These are phyloP conservation scores for Annulohypoxylon truncatum DNA, from an alignment of 2,329 filamentous ascomycete genomes.

Conservation along the genomic window DNA sequence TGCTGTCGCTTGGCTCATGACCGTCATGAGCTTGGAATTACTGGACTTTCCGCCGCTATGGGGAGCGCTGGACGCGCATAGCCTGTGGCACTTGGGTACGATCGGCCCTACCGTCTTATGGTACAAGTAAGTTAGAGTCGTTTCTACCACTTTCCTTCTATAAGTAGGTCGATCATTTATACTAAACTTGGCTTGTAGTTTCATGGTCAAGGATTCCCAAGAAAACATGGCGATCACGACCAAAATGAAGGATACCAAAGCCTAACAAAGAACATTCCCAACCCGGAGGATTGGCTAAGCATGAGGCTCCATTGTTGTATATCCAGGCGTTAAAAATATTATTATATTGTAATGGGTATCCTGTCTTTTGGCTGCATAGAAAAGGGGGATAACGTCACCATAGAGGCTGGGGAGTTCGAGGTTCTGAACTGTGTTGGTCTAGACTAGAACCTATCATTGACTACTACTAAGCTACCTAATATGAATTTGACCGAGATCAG, in stretches of 20 bases:
- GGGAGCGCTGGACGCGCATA: constrained; percentile 90
- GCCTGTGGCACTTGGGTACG: constrained; percentile 94
- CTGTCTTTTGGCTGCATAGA: constrained; percentile 26
- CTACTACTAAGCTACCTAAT: constrained; percentile 20
- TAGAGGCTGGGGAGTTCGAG: constrained; percentile 33
- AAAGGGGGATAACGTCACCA: constrained; percentile 14
- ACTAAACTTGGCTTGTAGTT: constrained; percentile 63
- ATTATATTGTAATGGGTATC: constrained; percentile 31
- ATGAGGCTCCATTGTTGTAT: constrained; percentile 18
- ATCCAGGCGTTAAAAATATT: constrained; percentile 28
- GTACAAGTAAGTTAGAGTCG: constrained; percentile 82
- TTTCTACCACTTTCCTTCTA: neutral
- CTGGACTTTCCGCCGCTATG: constrained; percentile 90
- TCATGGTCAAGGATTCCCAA: constrained; percentile 85
- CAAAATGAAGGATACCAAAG: constrained; percentile 72
- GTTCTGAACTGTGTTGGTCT: constrained; percentile 24
- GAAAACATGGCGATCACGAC: constrained; percentile 76
- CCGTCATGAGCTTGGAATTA: constrained; percentile 95
- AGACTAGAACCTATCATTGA: constrained; percentile 31
- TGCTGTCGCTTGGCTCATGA: constrained; percentile 89
- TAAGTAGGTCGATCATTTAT: neutral
- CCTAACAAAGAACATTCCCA: constrained; percentile 54
- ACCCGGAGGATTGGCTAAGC: neutral
- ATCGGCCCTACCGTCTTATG: constrained; percentile 88
- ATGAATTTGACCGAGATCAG: neutral